Evolutionary conservation across 805 yeast genomes (phyloP), one percentile per base, ranked within the genome.

Genomic region (Candida sonorensis): DNA sequence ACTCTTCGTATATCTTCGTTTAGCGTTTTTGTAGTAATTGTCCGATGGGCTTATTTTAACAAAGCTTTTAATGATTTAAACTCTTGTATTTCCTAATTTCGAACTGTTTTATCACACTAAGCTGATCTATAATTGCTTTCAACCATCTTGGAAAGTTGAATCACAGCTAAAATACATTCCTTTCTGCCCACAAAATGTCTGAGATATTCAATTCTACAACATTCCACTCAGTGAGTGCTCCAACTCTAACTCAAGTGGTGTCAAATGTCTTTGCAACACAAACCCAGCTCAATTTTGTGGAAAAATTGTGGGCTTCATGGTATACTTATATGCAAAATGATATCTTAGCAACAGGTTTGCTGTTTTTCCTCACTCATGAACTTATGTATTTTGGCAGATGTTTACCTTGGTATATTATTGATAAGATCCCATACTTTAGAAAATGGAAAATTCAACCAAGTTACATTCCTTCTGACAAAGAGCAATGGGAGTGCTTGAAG

Each of bases 401-500:
- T 46, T 37, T 73, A 5, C 80, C 80, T 9, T 73, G 78, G 78
- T 67, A 59, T 42, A 59, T 73, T 11, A 67, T 73, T 33, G 78
- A 69, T 41, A 61, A 62, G 38, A 69, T 68, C 12, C 72, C 75
- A 5, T 71, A 58, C 45, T 73, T 73, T 55, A 56, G 62, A 38
- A 61, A 55, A 44, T 73, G 66, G 63, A 73, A 72, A 50, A 69
- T 73, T 35, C 80, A 73, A 48, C 74, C 69, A 7, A 53, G 62
- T 13, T 68, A 72, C 40, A 47, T 72, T 16, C 78, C 78, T 7
- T 58, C 71, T 3, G 66, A 65, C 38, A 62, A 66, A 43, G 80
- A 73, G 48, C 80, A 73, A 47, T 73, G 77, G 77, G 80, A 73
- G 46, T 73, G 78, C 46, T 50, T 72, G 36, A 73, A 72, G 47